Conservation (phyloP, 805 yeast species). For the Torulaspora franciscae region DNA sequence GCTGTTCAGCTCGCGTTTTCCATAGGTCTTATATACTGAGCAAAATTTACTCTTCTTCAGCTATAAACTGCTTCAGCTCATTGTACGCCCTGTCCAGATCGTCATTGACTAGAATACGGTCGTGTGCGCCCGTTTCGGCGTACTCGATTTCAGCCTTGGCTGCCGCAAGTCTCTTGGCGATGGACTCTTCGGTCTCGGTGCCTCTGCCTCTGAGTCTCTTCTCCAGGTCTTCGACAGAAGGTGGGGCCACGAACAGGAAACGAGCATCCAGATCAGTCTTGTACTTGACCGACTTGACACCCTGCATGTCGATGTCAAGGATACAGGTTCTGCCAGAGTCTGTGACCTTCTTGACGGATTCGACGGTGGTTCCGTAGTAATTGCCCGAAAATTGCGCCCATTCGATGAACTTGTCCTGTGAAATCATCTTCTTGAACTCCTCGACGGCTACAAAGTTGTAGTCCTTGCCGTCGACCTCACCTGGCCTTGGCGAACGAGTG, state of each 20-base stretch:
- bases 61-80: conserved; percentile 73
- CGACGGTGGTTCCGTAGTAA: conserved; percentile 90
- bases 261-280: conserved; percentile 76
- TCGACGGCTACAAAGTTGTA: conserved; percentile 83
- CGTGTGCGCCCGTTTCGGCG: conserved; percentile 89
- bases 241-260: conserved; percentile 86
- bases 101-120: conserved; percentile 81
- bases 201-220: conserved; percentile 82
- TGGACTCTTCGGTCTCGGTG: conserved; percentile 84
- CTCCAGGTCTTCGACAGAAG: conserved; percentile 74
- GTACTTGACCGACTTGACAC: conserved; percentile 82
- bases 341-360: conserved; percentile 63
- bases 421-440: conserved; percentile 71
- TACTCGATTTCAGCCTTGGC: conserved; percentile 87
- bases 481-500: conserved; percentile 85
- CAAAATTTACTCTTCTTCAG: conserved; percentile 34
- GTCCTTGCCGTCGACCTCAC: conserved; percentile 85
- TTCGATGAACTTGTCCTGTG: conserved; percentile 76
- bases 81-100: conserved; percentile 83
- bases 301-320: conserved; percentile 98
- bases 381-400: conserved; percentile 98
- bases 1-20: conserved; percentile 2
- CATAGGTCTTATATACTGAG: background rate
- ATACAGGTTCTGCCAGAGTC: conserved; percentile 71
- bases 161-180: conserved; percentile 78